These are phyloP conservation scores for Lecanosticta acicola DNA, from an alignment of 2,329 filamentous ascomycete genomes.

Conservation along the genomic window DNA sequence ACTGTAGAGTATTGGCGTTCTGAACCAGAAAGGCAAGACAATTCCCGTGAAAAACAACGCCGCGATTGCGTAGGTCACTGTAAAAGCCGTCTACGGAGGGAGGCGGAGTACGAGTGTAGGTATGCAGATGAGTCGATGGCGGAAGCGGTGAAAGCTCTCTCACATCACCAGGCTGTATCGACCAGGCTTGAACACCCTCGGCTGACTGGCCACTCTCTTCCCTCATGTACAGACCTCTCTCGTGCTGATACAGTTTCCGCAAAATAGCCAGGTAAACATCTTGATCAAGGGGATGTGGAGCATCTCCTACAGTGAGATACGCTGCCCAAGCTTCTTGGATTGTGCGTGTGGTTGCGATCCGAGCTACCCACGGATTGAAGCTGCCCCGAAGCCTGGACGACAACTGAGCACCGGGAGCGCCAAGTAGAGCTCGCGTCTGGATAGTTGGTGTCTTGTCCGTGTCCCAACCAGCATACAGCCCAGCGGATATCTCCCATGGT, in stretches of 20 bases:
- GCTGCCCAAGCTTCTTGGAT: conserved; percentile 60
- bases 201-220: conserved; percentile 6
- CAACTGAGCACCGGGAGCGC: conserved; percentile 14
- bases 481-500: conserved; percentile 50
- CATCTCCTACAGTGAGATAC: conserved; percentile 52
- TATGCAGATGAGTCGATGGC: conserved; percentile 58
- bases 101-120: conserved; percentile 56
- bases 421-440: conserved; percentile 49
- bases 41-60: conserved; percentile 45
- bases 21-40: conserved; percentile 54
- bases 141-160: conserved; percentile 51
- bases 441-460: conserved; percentile 58
- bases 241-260: conserved; percentile 46
- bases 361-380: conserved; percentile 48
- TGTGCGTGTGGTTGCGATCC: conserved; percentile 56
- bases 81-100: conserved; percentile 58
- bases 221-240: conserved; percentile 7
- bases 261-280: conserved; percentile 53
- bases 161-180: conserved; percentile 54
- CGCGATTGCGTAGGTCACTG: conserved; percentile 49
- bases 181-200: conserved; percentile 11
- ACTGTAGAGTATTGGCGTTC: conserved; percentile 45
- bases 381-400: not conserved
- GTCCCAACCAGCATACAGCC: conserved; percentile 57
- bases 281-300: conserved; percentile 33